Conservation (phyloP, 208 protist genomes). For the Zelonia costaricensis region DNA sequence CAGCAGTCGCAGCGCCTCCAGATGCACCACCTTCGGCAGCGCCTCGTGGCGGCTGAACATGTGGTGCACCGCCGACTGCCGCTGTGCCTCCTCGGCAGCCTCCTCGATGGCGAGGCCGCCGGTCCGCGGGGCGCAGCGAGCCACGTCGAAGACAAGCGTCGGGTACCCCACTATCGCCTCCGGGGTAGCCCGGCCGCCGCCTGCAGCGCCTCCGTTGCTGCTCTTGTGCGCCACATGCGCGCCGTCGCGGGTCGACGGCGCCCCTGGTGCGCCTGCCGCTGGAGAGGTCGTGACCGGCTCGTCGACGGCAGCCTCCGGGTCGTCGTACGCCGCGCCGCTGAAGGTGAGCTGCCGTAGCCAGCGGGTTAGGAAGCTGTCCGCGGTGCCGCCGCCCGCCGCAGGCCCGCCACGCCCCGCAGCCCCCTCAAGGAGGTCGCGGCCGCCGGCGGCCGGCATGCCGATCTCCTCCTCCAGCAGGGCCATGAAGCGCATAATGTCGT, state of each 20-base stretch:
- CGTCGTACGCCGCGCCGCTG: slow-evolving; percentile 13
- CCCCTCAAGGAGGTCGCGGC: neutral
- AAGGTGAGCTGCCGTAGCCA: slow-evolving; percentile 35
- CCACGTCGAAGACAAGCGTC: slow-evolving; percentile 23
- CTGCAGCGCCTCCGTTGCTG: no score
- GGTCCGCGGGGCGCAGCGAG: slow-evolving; percentile 3
- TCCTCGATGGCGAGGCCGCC: slow-evolving; percentile 16
- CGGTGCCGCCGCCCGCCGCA: neutral
- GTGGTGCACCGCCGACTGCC: slow-evolving; percentile 21
- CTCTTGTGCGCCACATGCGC: no score
- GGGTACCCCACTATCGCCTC: slow-evolving; percentile 12
- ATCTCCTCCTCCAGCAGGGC: slow-evolving; percentile 60
- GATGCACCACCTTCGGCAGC: slow-evolving; percentile 26
- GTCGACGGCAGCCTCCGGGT: slow-evolving; percentile 7
- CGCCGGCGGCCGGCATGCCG: slow-evolving; percentile 24
- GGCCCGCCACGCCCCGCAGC: neutral
- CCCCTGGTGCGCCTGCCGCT: no score
- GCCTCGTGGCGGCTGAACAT: slow-evolving; percentile 28
- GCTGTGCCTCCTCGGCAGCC: slow-evolving; percentile 26
- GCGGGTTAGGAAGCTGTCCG: slow-evolving; percentile 21
- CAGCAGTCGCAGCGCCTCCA: slow-evolving; percentile 28
- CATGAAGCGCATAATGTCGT: slow-evolving; percentile 74
- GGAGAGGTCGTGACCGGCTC: neutral
- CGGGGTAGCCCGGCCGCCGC: neutral
- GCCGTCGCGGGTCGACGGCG: no score